These are phyloP conservation scores for Gaultheria prostrata DNA, from an alignment of 148 eudicot genomes.

Conservation along the genomic window DNA sequence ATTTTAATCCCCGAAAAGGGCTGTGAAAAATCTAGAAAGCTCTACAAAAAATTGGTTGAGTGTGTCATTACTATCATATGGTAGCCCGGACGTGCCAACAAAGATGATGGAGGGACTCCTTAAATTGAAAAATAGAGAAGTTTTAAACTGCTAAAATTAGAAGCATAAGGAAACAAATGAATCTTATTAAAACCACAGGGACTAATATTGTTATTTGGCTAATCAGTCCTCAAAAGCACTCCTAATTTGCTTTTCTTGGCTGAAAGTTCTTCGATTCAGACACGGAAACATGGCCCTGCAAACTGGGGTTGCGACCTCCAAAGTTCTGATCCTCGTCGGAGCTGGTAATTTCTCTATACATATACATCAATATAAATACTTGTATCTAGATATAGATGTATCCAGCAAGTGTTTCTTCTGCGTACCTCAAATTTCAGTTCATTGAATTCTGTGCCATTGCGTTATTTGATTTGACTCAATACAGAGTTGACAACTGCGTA, in stretches of 20 bases:
- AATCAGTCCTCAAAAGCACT: background rate
- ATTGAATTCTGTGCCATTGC: background rate
- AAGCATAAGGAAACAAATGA: too few relatives aligned
- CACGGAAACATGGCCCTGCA: constrained; percentile 69
- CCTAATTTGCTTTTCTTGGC: background rate
- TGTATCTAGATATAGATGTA: background rate
- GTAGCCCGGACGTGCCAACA: too few relatives aligned
- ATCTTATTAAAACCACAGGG: too few relatives aligned
- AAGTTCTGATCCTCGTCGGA: constrained; percentile 84
- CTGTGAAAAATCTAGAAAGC: too few relatives aligned
- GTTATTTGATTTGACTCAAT: constrained; percentile 4
- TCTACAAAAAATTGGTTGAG: too few relatives aligned
- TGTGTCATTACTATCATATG: too few relatives aligned
- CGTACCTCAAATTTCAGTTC: background rate
- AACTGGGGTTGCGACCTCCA: constrained; percentile 75
- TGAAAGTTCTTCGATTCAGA: constrained; percentile 2
- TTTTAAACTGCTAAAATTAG: too few relatives aligned
- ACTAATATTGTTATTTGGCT: background rate
- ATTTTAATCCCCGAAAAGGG: too few relatives aligned
- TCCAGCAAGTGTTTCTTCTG: background rate
- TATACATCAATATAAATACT: background rate
- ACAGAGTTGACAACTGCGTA: background rate
- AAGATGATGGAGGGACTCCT: too few relatives aligned
- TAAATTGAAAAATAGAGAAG: too few relatives aligned
- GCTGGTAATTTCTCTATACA: constrained; percentile 48